Conservation (phyloP, 805 yeast genomes). For the Starmerella stigmatis region DNA sequence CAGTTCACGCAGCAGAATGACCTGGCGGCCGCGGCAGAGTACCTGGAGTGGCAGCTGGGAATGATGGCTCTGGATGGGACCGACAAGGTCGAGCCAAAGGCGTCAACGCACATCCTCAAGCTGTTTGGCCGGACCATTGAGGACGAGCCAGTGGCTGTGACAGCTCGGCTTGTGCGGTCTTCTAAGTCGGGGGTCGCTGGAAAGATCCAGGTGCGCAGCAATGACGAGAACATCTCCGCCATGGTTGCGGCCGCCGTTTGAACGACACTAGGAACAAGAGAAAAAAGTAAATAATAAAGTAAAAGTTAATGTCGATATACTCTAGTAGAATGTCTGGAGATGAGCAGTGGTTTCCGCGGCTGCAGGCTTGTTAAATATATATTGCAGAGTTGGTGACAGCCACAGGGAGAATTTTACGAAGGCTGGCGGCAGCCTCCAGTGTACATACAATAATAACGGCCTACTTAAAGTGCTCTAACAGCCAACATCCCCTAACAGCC, state of each 20-base stretch:
- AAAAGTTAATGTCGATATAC: no score
- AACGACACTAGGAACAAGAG: constrained; percentile 26
- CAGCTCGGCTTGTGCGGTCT: constrained; percentile 36
- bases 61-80: constrained; percentile 67
- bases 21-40: constrained; percentile 48
- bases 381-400: no score
- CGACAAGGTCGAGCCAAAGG: constrained; percentile 46
- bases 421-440: no score
- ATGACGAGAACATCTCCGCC: constrained; percentile 37
- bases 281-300: background rate
- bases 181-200: constrained; percentile 39
- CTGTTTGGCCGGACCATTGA: constrained; percentile 34
- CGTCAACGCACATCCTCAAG: constrained; percentile 59
- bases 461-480: no score
- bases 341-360: no score
- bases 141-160: constrained; percentile 40
- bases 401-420: no score
- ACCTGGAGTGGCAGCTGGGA: constrained; percentile 44
- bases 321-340: no score
- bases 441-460: no score
- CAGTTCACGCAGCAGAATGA: constrained; percentile 42
- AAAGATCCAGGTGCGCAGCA: constrained; percentile 37
- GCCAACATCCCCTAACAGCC: no score
- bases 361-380: no score
- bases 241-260: constrained; percentile 37